Evolutionary conservation across 2,329 filamentous ascomycete species (phyloP).

Genomic region (Epichloe coenophiala): DNA sequence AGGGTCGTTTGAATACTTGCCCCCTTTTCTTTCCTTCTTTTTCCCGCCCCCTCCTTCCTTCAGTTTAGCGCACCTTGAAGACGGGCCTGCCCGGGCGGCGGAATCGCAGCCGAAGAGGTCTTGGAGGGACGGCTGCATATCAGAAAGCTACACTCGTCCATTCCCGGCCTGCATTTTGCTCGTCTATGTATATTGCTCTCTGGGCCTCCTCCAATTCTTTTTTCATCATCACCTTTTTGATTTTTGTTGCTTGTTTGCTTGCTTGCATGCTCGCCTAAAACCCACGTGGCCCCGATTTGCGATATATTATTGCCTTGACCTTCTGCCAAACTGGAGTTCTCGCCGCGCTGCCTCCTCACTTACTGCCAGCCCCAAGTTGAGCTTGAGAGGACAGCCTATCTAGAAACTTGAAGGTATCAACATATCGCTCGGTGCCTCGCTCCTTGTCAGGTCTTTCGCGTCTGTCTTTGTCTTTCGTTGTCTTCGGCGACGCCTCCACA

Average conservation of each 20-base stretch:
- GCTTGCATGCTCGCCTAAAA: not conserved
- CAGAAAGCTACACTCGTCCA: not conserved
- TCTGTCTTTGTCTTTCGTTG: too few relatives aligned
- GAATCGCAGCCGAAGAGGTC: slow-evolving; percentile 1
- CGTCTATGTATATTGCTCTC: slow-evolving; percentile 1
- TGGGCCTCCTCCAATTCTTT: not conserved
- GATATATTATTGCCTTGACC: too few relatives aligned
- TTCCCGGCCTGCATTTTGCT: not conserved
- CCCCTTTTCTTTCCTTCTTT: too few relatives aligned
- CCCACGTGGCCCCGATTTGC: not conserved
- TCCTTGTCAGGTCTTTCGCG: not conserved
- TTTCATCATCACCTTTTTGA: not conserved
- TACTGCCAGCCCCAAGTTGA: too few relatives aligned
- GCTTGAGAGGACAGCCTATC: too few relatives aligned
- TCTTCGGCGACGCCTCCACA: not conserved
- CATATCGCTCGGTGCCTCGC: not conserved
- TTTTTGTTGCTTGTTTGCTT: not conserved
- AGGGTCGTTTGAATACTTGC: too few relatives aligned
- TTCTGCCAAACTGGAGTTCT: too few relatives aligned
- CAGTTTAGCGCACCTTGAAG: slow-evolving; percentile 1
- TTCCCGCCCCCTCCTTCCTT: too few relatives aligned
- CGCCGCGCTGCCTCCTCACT: too few relatives aligned
- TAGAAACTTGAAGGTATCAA: too few relatives aligned
- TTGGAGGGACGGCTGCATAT: slow-evolving; percentile 4
- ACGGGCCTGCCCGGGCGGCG: slow-evolving; percentile 5